Evolutionary conservation across 495 filamentous ascomycete genomes (phyloP).

Genomic region (Filosporella fistucella): DNA sequence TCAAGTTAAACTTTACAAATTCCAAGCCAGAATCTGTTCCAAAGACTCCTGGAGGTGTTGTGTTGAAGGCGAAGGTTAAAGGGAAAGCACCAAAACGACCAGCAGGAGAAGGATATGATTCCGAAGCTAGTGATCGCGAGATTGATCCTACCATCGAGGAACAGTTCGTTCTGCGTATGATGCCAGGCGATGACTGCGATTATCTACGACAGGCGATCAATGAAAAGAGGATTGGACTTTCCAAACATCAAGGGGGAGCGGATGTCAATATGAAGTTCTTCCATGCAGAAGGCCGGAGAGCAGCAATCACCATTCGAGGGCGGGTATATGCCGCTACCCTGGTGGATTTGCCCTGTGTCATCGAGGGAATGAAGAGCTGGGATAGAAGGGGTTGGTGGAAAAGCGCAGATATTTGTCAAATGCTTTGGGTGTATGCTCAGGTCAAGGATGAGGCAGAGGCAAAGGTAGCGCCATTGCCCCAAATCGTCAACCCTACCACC

Average conservation of each 20-base stretch:
- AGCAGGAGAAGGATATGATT: slow-evolving; percentile 87
- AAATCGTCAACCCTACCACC: slow-evolving; percentile 55
- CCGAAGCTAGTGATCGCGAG: slow-evolving; percentile 90
- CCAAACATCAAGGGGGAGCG: slow-evolving; percentile 53
- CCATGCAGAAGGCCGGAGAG: slow-evolving; percentile 67
- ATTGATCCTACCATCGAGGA: slow-evolving; percentile 81
- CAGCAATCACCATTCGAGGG: slow-evolving; percentile 63
- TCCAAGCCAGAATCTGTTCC: slow-evolving; percentile 26
- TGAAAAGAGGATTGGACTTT: slow-evolving; percentile 66
- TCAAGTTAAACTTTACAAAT: slow-evolving; percentile 36
- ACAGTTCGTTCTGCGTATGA: slow-evolving; percentile 84
- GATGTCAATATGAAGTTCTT: slow-evolving; percentile 78
- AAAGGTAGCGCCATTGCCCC: slow-evolving; percentile 57
- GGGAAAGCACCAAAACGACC: slow-evolving; percentile 59
- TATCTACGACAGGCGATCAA: slow-evolving; percentile 67
- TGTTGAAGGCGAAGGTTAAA: slow-evolving; percentile 49
- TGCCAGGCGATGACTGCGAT: slow-evolving; percentile 79
- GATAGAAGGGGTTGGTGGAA: slow-evolving; percentile 91
- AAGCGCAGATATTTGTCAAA: slow-evolving; percentile 89
- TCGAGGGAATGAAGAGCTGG: slow-evolving; percentile 96
- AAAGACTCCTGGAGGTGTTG: slow-evolving; percentile 26
- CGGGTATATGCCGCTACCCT: slow-evolving; percentile 73
- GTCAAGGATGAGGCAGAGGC: slow-evolving; percentile 73
- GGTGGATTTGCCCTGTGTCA: slow-evolving; percentile 85
- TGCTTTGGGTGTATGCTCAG: slow-evolving; percentile 76